Evolutionary conservation across 345 rosid species (phyloP).

Genomic region (Cardiospermum halicacabum): DNA sequence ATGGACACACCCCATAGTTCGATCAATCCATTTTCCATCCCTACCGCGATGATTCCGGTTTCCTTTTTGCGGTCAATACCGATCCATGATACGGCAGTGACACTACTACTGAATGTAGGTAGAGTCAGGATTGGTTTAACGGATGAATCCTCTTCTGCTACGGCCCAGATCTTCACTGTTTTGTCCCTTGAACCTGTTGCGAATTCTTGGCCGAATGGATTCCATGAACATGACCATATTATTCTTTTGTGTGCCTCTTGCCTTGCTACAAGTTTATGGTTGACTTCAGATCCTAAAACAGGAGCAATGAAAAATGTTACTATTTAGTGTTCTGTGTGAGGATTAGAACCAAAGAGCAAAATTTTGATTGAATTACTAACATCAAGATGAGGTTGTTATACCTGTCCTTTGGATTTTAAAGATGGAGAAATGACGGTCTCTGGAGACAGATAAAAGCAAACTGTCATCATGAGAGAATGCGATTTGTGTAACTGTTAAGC

Average conservation of each 20-base stretch:
- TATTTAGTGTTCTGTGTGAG: not conserved
- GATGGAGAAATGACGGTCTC: slow-evolving; percentile 90
- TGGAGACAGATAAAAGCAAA: slow-evolving; percentile 79
- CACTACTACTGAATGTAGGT: slow-evolving; percentile 70
- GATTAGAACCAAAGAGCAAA: no score
- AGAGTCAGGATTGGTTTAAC: slow-evolving; percentile 51
- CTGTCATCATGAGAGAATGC: slow-evolving; percentile 75
- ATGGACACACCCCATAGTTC: slow-evolving; percentile 57
- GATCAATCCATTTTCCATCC: slow-evolving; percentile 76
- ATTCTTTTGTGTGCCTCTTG: slow-evolving; percentile 94
- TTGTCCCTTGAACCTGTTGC: slow-evolving; percentile 95
- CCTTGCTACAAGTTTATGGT: slow-evolving; percentile 55
- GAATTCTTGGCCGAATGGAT: slow-evolving; percentile 79
- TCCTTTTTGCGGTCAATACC: slow-evolving; percentile 51
- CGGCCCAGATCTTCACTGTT: slow-evolving; percentile 87
- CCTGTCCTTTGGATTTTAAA: slow-evolving; percentile 68
- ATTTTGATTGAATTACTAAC: not conserved
- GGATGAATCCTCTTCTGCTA: slow-evolving; percentile 33
- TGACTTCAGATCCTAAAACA: slow-evolving; percentile 36
- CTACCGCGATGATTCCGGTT: slow-evolving; percentile 60
- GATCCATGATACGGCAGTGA: slow-evolving; percentile 81
- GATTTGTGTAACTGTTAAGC: slow-evolving; percentile 88
- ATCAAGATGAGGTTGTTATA: slow-evolving; percentile 5
- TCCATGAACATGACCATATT: slow-evolving; percentile 98
- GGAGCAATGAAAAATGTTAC: not conserved